These are phyloP conservation scores for Dothideomycetes sp. DNA, from an alignment of 2,329 filamentous ascomycete genomes.

Conservation along the genomic window DNA sequence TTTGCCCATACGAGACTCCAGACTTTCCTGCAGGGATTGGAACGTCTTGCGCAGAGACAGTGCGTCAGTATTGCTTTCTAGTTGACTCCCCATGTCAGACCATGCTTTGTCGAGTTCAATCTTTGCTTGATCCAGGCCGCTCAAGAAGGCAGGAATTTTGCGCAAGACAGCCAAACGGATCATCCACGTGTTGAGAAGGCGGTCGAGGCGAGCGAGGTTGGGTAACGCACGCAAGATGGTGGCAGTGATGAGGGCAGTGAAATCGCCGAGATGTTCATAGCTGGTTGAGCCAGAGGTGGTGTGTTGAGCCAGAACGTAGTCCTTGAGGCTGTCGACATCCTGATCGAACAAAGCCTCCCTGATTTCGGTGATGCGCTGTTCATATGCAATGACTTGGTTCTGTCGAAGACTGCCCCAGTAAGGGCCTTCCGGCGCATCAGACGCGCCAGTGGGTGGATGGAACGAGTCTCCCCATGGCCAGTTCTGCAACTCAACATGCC, in stretches of 20 bases:
- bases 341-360: slow-evolving; percentile 57
- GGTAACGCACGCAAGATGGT: slow-evolving; percentile 86
- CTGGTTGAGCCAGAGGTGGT: slow-evolving; percentile 35
- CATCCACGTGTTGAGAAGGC: slow-evolving; percentile 68
- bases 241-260: slow-evolving; percentile 81
- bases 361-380: slow-evolving; percentile 66
- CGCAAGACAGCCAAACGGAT: slow-evolving; percentile 66
- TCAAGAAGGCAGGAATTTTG: slow-evolving; percentile 60
- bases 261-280: slow-evolving; percentile 60
- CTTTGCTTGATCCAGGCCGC: slow-evolving; percentile 55
- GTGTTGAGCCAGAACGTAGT: slow-evolving; percentile 74
- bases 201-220: slow-evolving; percentile 62
- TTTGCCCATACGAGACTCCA: slow-evolving; percentile 60
- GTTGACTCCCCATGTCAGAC: slow-evolving; percentile 42
- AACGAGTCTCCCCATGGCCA: slow-evolving; percentile 51
- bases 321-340: slow-evolving; percentile 80
- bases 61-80: slow-evolving; percentile 27
- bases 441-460: slow-evolving; percentile 27
- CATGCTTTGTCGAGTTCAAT: slow-evolving; percentile 57
- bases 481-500: slow-evolving; percentile 61
- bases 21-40: slow-evolving; percentile 48
- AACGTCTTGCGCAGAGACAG: slow-evolving; percentile 31
- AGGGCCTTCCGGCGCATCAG: slow-evolving; percentile 27
- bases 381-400: slow-evolving; percentile 57
- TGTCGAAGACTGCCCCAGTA: slow-evolving; percentile 66